These are phyloP conservation scores for Gymnopilus dilepis DNA, from an alignment of 768 basidiomycete genomes.

Conservation along the genomic window DNA sequence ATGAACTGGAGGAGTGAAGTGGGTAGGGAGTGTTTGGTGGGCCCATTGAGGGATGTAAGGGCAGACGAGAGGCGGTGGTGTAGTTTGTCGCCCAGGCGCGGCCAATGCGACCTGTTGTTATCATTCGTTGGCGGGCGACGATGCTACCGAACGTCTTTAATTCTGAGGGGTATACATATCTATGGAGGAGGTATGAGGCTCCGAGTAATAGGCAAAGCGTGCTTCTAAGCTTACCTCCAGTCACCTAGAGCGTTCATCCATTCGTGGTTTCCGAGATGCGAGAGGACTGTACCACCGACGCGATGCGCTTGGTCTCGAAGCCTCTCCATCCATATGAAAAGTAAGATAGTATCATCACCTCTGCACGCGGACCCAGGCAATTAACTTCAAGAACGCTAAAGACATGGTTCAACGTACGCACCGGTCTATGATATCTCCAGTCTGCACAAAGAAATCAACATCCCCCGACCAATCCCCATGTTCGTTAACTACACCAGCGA, in stretches of 20 bases:
- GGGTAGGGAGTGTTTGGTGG: slow-evolving; percentile 69
- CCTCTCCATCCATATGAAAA: slow-evolving; percentile 85
- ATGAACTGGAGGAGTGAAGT: slow-evolving; percentile 23
- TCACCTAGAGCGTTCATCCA: slow-evolving; percentile 94
- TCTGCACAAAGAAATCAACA: slow-evolving; percentile 90
- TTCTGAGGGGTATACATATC: slow-evolving; percentile 86
- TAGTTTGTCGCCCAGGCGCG: slow-evolving; percentile 87
- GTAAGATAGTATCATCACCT: slow-evolving; percentile 87
- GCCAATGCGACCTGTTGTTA: slow-evolving; percentile 80
- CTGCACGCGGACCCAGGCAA: slow-evolving; percentile 40
- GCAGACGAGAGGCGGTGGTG: slow-evolving; percentile 79
- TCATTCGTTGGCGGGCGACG: slow-evolving; percentile 69
- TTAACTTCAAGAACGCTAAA: background rate
- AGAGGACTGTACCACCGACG: slow-evolving; percentile 74
- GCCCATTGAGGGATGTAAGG: slow-evolving; percentile 74
- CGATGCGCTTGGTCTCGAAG: slow-evolving; percentile 76
- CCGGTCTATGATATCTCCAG: slow-evolving; percentile 96
- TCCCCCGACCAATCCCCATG: slow-evolving; percentile 81
- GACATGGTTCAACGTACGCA: slow-evolving; percentile 33
- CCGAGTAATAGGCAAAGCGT: background rate
- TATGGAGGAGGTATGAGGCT: slow-evolving; percentile 30
- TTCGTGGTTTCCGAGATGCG: slow-evolving; percentile 93
- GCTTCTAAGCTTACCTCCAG: slow-evolving; percentile 59
- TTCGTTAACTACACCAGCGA: slow-evolving; percentile 77
- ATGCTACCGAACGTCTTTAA: slow-evolving; percentile 82